Percentiles rank a stretch among this genome's conserved stretches.
phyloP scores from a whole-genome alignment of 1,284 basidiomycete genomes.

The Pisolithus thermaeus region DNA sequence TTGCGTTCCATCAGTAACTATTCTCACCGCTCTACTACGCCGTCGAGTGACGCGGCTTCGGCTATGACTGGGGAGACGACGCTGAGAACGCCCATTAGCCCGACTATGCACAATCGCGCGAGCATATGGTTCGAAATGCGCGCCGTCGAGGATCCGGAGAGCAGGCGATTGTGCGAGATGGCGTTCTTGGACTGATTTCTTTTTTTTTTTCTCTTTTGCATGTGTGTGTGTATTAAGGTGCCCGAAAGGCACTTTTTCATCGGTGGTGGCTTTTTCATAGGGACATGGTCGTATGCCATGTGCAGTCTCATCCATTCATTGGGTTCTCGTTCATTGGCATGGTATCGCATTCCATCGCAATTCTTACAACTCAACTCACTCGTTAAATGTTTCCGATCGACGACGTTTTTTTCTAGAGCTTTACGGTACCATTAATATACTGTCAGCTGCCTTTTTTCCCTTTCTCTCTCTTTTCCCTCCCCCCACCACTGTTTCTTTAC shows the following conservation, averaged over 20 bases:
- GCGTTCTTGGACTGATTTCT: slow-evolving; percentile 52
- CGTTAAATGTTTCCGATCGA: too few species aligned
- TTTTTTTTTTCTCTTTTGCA: neutral
- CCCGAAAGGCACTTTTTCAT: too few species aligned
- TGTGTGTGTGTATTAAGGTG: neutral
- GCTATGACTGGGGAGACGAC: neutral
- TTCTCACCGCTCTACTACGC: neutral
- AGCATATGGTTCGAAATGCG: slow-evolving; percentile 47
- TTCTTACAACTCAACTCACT: neutral
- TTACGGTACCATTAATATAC: too few species aligned
- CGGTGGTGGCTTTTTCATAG: neutral
- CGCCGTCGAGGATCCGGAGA: slow-evolving; percentile 60
- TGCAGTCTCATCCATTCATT: neutral
- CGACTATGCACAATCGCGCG: slow-evolving; percentile 52
- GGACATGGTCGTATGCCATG: neutral
- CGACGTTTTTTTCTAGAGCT: too few species aligned
- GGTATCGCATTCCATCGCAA: neutral
- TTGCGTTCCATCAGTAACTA: slow-evolving; percentile 16
- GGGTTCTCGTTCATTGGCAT: neutral
- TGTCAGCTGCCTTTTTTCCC: too few species aligned
- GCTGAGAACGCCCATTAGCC: slow-evolving; percentile 40
- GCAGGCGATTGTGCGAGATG: slow-evolving; percentile 59
- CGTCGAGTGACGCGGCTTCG: neutral
- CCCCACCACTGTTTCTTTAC: too few species aligned
- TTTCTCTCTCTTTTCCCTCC: too few species aligned